Percentiles rank a stretch among this genome's conserved stretches.
These are phyloP conservation scores for Penicillium rolfsii DNA, from an alignment of 2,329 filamentous ascomycete species.

Conservation along the genomic window DNA sequence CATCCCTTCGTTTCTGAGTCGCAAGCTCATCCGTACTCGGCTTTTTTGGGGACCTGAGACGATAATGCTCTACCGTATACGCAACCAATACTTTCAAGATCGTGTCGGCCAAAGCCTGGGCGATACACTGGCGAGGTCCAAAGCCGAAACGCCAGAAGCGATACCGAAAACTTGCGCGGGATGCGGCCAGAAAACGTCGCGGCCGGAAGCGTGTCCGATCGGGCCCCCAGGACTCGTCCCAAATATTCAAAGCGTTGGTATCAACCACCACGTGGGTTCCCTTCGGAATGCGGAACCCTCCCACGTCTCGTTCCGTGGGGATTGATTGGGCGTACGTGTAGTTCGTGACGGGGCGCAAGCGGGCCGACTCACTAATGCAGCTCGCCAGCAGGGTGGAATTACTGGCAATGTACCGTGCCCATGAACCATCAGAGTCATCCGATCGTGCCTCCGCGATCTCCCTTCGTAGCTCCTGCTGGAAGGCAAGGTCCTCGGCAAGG, in stretches of 20 bases:
- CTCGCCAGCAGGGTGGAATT: slow-evolving; percentile 34
- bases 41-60: not conserved
- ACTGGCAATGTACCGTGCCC: slow-evolving; percentile 32
- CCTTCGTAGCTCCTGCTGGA: slow-evolving; percentile 36
- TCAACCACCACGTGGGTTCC: slow-evolving; percentile 50
- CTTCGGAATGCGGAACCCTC: slow-evolving; percentile 43
- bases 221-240: slow-evolving; percentile 44
- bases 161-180: slow-evolving; percentile 8
- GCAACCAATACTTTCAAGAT: slow-evolving; percentile 5
- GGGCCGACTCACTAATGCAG: slow-evolving; percentile 47
- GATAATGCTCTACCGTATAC: slow-evolving; percentile 1
- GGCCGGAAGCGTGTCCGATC: slow-evolving; percentile 44
- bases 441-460: slow-evolving; percentile 8
- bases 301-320: slow-evolving; percentile 40
- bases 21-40: not conserved
- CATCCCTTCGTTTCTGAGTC: not conserved
- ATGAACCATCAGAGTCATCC: slow-evolving; percentile 22
- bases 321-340: slow-evolving; percentile 49
- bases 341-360: slow-evolving; percentile 45
- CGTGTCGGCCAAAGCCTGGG: slow-evolving; percentile 7
- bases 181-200: slow-evolving; percentile 21
- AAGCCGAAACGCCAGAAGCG: slow-evolving; percentile 13
- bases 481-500: slow-evolving; percentile 42
- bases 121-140: slow-evolving; percentile 13
- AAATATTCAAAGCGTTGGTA: slow-evolving; percentile 49